Evolutionary conservation across 306 rosid species (phyloP).

Genomic region (Prunus davidiana): DNA sequence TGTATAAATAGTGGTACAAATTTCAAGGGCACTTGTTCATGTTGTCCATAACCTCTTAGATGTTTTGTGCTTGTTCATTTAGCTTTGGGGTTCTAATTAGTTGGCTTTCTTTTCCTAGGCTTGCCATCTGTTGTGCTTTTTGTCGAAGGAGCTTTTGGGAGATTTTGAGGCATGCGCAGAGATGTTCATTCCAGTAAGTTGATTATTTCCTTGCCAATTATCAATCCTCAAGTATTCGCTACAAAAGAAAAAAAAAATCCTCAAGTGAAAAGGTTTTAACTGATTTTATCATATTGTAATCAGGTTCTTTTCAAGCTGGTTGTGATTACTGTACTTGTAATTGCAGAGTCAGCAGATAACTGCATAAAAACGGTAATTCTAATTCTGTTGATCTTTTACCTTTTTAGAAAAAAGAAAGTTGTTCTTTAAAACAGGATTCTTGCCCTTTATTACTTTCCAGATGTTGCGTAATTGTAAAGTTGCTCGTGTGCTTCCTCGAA

Average conservation of each 20-base stretch:
- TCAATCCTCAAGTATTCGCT: background rate
- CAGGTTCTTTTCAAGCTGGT: slow-evolving; percentile 99
- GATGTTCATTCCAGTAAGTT: slow-evolving; percentile 89
- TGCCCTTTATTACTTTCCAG: slow-evolving; percentile 38
- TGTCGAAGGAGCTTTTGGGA: slow-evolving; percentile 92
- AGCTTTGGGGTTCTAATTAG: background rate
- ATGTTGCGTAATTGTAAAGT: slow-evolving; percentile 95
- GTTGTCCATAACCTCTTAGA: background rate
- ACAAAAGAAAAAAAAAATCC: background rate
- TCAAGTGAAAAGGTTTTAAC: slow-evolving; percentile 19
- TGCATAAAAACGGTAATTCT: slow-evolving; percentile 90
- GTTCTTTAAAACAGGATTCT: slow-evolving; percentile 15
- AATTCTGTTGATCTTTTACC: slow-evolving; percentile 12
- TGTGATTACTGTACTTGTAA: slow-evolving; percentile 99
- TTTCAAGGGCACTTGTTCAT: background rate
- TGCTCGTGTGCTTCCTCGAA: slow-evolving; percentile 84
- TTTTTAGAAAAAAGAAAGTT: background rate
- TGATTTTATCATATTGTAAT: slow-evolving; percentile 36
- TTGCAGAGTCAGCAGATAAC: slow-evolving; percentile 96
- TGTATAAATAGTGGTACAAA: background rate
- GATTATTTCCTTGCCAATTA: slow-evolving; percentile 16
- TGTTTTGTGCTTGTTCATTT: slow-evolving; percentile 15
- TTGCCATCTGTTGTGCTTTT: slow-evolving; percentile 86
- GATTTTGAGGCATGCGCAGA: slow-evolving; percentile 97
- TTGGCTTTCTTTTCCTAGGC: slow-evolving; percentile 50